phyloP scores from a whole-genome alignment of 352 stramenopile genomes.

The Phytophthora capsici region DNA sequence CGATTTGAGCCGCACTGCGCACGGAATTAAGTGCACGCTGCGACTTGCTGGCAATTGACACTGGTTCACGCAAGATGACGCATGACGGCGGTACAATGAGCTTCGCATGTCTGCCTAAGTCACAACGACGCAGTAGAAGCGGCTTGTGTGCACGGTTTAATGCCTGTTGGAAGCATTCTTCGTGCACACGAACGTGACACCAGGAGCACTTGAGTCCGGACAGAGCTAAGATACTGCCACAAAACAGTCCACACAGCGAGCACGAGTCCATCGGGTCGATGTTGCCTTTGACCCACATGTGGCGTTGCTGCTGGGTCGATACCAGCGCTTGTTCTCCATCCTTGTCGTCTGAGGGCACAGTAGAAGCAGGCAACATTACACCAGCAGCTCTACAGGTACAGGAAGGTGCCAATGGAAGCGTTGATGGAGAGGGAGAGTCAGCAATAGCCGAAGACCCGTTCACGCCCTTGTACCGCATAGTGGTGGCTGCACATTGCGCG shows the following conservation, averaged over 20 bases:
- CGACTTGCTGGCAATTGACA: slow-evolving; percentile 53
- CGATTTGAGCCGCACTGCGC: slow-evolving; percentile 64
- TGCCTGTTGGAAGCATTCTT: slow-evolving; percentile 71
- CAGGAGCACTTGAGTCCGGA: slow-evolving; percentile 84
- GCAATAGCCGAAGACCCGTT: slow-evolving; percentile 2
- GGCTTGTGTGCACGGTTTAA: slow-evolving; percentile 37
- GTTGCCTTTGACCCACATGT: slow-evolving; percentile 86
- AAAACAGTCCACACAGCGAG: slow-evolving; percentile 79
- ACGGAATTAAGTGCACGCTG: slow-evolving; percentile 76
- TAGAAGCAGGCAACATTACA: slow-evolving; percentile 13
- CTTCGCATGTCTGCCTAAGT: slow-evolving; percentile 71
- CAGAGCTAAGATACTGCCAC: slow-evolving; percentile 80
- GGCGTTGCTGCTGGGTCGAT: slow-evolving; percentile 38
- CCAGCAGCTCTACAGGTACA: slow-evolving; percentile 36
- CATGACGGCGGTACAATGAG: slow-evolving; percentile 71
- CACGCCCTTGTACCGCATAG: slow-evolving; percentile 51
- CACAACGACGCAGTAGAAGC: slow-evolving; percentile 58
- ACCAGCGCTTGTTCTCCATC: slow-evolving; percentile 5
- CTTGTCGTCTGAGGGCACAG: slow-evolving; percentile 27
- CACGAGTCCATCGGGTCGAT: slow-evolving; percentile 87
- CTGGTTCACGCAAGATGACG: slow-evolving; percentile 51
- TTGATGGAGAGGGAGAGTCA: neutral
- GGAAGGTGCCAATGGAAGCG: neutral
- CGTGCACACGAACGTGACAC: slow-evolving; percentile 83
- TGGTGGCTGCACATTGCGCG: slow-evolving; percentile 70